Conservation (phyloP, 73 alveolate genomes). For the Tetrahymena thermophila region DNA sequence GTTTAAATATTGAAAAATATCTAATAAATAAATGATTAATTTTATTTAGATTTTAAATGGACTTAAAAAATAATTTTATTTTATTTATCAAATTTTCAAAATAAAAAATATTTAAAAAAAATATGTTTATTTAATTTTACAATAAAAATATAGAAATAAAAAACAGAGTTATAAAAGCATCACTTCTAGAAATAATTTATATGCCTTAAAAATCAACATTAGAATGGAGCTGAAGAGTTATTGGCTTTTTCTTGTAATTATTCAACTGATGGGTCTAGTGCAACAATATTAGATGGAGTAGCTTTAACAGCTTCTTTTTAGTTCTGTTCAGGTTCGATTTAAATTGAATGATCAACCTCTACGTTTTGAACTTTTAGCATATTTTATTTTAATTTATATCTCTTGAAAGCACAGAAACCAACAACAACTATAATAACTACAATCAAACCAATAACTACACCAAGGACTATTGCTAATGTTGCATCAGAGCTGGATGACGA, state of each 20-base stretch:
- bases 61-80: no score
- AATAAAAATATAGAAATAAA: no score
- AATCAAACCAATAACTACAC: not conserved
- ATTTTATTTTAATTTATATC: not conserved
- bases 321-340: not conserved
- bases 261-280: not conserved
- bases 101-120: no score
- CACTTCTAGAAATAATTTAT: no score
- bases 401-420: not conserved
- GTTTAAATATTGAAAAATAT: no score
- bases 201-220: not conserved
- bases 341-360: not conserved
- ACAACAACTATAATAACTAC: not conserved
- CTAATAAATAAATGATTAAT: no score
- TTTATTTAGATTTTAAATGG: no score
- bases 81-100: no score
- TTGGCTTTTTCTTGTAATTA: not conserved
- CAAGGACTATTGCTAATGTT: not conserved
- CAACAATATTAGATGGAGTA: not conserved
- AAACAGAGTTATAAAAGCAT: no score
- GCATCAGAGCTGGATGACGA: not conserved
- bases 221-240: not conserved
- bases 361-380: not conserved
- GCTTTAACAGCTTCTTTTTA: not conserved
- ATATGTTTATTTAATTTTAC: no score